These are phyloP conservation scores for Hanseniaspora mollemarum DNA, from an alignment of 805 yeast species.

Conservation along the genomic window DNA sequence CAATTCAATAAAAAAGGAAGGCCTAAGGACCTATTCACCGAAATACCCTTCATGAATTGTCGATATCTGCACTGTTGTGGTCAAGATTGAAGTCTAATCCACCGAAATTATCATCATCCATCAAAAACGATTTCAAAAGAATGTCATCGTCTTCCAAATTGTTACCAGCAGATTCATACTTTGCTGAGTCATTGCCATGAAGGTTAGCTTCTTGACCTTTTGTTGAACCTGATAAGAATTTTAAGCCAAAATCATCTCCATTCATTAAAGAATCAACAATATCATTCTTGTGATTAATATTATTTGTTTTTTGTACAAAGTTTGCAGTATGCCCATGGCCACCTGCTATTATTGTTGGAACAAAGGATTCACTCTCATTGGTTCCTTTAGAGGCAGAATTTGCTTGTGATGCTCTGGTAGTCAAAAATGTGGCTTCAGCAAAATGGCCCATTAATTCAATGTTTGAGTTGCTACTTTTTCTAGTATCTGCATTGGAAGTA, in stretches of 20 bases:
- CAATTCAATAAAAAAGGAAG: not conserved
- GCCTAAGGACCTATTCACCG: not conserved
- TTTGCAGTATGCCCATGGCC: not conserved
- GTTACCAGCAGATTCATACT: not conserved
- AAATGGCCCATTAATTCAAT: not conserved
- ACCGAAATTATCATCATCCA: not conserved
- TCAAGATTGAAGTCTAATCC: not conserved
- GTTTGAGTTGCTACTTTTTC: not conserved
- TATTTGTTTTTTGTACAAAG: not conserved
- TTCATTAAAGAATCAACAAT: conserved; percentile 2
- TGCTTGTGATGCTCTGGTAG: not conserved
- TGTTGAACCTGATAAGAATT: not conserved
- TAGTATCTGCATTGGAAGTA: not conserved
- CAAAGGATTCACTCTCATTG: not conserved
- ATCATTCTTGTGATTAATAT: not conserved
- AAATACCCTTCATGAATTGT: not conserved
- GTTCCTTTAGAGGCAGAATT: not conserved
- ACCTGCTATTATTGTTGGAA: not conserved
- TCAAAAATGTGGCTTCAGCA: not conserved
- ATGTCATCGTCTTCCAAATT: not conserved
- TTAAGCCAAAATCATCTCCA: conserved; percentile 6
- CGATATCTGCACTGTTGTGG: not conserved
- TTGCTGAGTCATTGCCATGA: not conserved
- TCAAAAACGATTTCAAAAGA: conserved; percentile 3
- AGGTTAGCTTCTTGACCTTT: not conserved